A percentile compares a stretch with the other conserved stretches of the same genome.
Evolutionary conservation across 192 early-diverging fungal species (phyloP).

Genomic region (Coemansia sp.): DNA sequence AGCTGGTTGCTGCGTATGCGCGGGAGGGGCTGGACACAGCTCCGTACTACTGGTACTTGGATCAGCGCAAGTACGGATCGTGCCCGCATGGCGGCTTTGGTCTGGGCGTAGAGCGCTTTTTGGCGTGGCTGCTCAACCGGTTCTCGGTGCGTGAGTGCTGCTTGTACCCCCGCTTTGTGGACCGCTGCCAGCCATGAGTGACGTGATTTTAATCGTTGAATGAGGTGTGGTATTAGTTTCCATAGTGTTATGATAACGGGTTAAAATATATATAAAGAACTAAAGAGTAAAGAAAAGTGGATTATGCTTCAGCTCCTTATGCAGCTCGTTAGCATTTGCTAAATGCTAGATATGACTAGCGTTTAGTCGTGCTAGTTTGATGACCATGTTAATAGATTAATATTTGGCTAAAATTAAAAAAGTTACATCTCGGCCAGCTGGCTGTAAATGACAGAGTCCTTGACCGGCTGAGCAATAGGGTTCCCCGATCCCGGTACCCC

Average conservation of each 20-base stretch:
- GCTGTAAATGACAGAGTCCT: slow-evolving; percentile 27
- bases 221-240: too few species aligned
- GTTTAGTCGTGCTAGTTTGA: too few species aligned
- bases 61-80: slow-evolving; percentile 98
- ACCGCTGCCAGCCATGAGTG: slow-evolving; percentile 74
- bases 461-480: slow-evolving; percentile 31
- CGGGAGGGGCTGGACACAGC: slow-evolving; percentile 89
- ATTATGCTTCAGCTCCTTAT: too few species aligned
- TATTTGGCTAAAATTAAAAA: not conserved
- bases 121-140: slow-evolving; percentile 94
- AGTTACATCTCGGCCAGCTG: slow-evolving; percentile 35
- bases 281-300: too few species aligned
- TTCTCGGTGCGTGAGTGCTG: slow-evolving; percentile 86
- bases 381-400: not conserved
- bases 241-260: too few species aligned
- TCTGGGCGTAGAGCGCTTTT: slow-evolving; percentile 93
- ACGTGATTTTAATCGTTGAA: not conserved
- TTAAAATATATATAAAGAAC: too few species aligned
- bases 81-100: slow-evolving; percentile 97
- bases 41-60: slow-evolving; percentile 99
- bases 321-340: too few species aligned
- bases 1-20: slow-evolving; percentile 78
- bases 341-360: too few species aligned
- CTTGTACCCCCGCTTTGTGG: slow-evolving; percentile 91
- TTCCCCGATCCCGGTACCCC: slow-evolving; percentile 3